Evolutionary conservation across 441 rosid species (phyloP), one percentile per base, ranked within the genome.

Genomic region (Breynia disticha): DNA sequence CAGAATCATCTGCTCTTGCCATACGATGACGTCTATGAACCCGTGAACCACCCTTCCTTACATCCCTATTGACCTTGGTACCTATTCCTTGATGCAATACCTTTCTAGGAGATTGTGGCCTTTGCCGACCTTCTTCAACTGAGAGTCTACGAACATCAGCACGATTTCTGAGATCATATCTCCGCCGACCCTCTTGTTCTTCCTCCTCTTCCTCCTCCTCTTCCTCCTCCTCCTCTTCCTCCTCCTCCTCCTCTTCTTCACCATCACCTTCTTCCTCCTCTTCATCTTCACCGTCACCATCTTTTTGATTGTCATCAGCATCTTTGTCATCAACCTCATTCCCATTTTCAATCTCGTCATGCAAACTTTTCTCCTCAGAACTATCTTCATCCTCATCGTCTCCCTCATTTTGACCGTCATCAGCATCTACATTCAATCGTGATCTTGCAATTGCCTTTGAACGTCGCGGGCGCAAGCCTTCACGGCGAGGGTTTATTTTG

Each of bases 71-170:
- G 65, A 75, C 86, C 76, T 88, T 89, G 62, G 86, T 75, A 42
- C 95, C 95, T 75, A 89, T 79, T 74, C 99, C 99, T 71, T 90
- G 99, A 76, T 87, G 97, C 68, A 94, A 82, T 63, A 89, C 87
- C 65, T 94, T 87, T 66, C 90, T 75, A 46, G 99, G 97, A 74
- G 99, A 93, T 66, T 82, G 79, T 44, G 84, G 76, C 67, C 87
- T 79, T 74, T 82, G 95, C 77, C 87, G 84, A 57, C 76, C 79
- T 69, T 79, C 84, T 69, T 85, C 87, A 68, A 81, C 56, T 44
- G 96, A 80, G 52, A 83, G 64, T 69, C 99, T 85, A 24, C 96
- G 83, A 19, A 87, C 97, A 37, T 94, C 99, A 21, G 95, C 75
- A 55, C 99, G 97, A 71, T 94, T 89, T 61, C 99, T 79, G 48